Conservation (phyloP, 169 alveolate species). For the Theileria parva region DNA sequence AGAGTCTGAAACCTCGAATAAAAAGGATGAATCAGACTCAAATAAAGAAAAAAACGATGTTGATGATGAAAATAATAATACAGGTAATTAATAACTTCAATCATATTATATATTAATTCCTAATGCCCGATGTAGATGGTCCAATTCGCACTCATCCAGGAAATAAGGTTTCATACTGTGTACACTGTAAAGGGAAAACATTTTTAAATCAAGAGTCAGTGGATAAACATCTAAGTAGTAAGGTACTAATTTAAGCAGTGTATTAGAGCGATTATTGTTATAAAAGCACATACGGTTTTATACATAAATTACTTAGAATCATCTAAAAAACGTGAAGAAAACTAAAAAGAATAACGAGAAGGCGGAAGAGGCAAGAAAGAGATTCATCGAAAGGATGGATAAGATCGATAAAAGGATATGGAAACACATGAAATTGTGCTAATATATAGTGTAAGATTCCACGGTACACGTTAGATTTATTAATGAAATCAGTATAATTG, state of each 20-base stretch:
- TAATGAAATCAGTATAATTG: not conserved
- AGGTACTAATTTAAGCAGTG: slow-evolving; percentile 44
- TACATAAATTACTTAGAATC: slow-evolving; percentile 14
- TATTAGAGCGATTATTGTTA: not conserved
- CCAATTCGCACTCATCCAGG: slow-evolving; percentile 22
- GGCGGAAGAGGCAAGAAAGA: not conserved
- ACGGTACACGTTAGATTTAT: not conserved
- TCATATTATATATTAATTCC: not conserved
- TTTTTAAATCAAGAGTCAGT: slow-evolving; percentile 57
- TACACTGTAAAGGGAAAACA: slow-evolving; percentile 49
- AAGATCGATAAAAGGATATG: slow-evolving; percentile 4
- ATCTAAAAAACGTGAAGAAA: slow-evolving; percentile 22
- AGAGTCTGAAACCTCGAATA: slow-evolving; percentile 1
- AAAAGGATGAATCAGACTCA: not conserved
- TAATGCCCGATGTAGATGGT: slow-evolving; percentile 12
- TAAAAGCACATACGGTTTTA: not conserved
- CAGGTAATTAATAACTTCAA: not conserved
- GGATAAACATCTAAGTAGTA: slow-evolving; percentile 54
- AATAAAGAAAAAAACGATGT: slow-evolving; percentile 9
- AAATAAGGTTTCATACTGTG: slow-evolving; percentile 54
- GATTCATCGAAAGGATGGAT: slow-evolving; percentile 42
- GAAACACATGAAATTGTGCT: not conserved
- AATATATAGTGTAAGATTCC: slow-evolving; percentile 9
- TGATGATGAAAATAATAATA: not conserved
- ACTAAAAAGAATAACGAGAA: not conserved